Conservation (phyloP, 106 monocot species). For the Alisma plantagoaquatica region DNA sequence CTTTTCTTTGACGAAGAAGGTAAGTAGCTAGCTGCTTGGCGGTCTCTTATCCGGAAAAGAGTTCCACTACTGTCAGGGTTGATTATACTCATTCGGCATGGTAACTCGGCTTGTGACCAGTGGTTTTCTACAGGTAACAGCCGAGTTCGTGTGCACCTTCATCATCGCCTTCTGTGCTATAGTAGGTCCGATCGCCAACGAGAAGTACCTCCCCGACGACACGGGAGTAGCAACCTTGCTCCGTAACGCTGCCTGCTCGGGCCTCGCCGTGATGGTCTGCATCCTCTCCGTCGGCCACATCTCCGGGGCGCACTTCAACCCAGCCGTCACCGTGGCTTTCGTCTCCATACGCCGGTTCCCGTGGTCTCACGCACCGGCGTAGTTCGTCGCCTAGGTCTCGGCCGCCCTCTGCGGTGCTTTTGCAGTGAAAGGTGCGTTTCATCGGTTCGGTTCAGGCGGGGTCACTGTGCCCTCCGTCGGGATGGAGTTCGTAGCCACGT, state of each 20-base stretch:
- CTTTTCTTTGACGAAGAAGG: too few species aligned
- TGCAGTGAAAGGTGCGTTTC: constrained; percentile 16
- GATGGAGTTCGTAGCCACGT: constrained; percentile 33
- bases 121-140: constrained; percentile 18
- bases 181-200: constrained; percentile 13
- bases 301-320: constrained; percentile 34
- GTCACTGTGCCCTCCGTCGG: constrained; percentile 31
- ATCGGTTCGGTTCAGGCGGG: constrained; percentile 16
- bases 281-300: constrained; percentile 25
- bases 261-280: constrained; percentile 18
- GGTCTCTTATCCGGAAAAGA: too few species aligned
- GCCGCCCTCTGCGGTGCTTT: constrained; percentile 15
- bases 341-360: constrained; percentile 18
- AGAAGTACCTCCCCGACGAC: constrained; percentile 13
- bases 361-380: constrained; percentile 4
- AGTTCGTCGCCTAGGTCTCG: constrained; percentile 8
- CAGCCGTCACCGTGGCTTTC: constrained; percentile 26
- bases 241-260: constrained; percentile 14
- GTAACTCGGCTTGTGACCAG: too few species aligned
- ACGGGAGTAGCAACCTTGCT: constrained; percentile 11
- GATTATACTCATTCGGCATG: too few species aligned
- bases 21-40: too few species aligned
- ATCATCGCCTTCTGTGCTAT: constrained; percentile 22
- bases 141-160: constrained; percentile 35
- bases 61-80: too few species aligned